These are phyloP conservation scores for Lepidium aucheri DNA, from an alignment of 345 rosid species.

Conservation along the genomic window DNA sequence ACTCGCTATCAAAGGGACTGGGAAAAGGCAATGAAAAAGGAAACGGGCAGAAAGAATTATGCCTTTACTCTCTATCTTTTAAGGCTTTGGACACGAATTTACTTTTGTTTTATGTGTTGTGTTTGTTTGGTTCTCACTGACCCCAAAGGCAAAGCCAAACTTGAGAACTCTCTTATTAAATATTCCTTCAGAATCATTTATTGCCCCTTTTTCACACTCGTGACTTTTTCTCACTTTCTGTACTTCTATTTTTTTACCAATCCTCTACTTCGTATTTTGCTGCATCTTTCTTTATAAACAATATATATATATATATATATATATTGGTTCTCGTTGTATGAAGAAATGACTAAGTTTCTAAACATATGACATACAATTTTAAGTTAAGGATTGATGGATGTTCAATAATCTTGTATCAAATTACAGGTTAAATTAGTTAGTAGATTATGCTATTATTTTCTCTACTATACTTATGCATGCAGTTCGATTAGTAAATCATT, in stretches of 20 bases:
- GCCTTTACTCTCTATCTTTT: constrained; percentile 21
- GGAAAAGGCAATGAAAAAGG: constrained; percentile 26
- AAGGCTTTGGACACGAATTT: constrained; percentile 23
- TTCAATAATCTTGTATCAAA: not conserved
- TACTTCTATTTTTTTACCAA: not conserved
- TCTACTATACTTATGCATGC: no score
- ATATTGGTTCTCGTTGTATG: not conserved
- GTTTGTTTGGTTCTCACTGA: constrained; percentile 28
- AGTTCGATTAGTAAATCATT: no score
- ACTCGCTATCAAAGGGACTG: constrained; percentile 21
- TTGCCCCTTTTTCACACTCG: constrained; percentile 10
- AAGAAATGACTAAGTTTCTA: not conserved
- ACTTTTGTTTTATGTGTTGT: constrained; percentile 31
- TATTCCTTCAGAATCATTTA: constrained; percentile 24
- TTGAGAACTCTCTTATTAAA: constrained; percentile 18
- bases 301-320: no score
- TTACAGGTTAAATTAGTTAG: not conserved
- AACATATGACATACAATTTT: not conserved
- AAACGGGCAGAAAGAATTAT: constrained; percentile 34
- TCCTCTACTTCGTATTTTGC: not conserved
- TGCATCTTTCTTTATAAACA: not conserved
- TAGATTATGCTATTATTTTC: no score
- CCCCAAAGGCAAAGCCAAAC: constrained; percentile 21
- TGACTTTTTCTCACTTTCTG: constrained; percentile 21
- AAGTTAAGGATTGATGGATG: not conserved